Conservation (phyloP, 148 eudicot species). For the Amaranthus palmeri region DNA sequence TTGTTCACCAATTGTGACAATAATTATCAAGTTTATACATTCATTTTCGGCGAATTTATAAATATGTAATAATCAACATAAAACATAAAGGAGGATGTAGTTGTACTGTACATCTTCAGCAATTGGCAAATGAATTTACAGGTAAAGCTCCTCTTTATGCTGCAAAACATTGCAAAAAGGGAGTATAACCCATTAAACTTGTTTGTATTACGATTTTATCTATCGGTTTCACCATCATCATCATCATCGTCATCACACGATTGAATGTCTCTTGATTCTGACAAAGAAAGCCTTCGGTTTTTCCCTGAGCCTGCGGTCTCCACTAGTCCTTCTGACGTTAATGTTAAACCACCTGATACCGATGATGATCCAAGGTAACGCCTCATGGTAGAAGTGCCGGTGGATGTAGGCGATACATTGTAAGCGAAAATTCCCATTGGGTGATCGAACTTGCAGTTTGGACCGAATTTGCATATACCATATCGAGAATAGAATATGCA, state of each 20-base stretch:
- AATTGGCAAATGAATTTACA: conserved; percentile 67
- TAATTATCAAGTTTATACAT: conserved; percentile 54
- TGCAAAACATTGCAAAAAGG: conserved; percentile 37
- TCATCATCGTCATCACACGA: conserved; percentile 54
- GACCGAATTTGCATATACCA: conserved; percentile 96
- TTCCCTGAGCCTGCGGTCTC: conserved; percentile 36
- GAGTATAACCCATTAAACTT: conserved; percentile 22
- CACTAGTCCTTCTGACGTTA: conserved; percentile 45
- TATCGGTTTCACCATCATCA: conserved; percentile 50
- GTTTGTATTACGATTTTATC: conserved; percentile 24
- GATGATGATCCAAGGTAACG: conserved; percentile 69
- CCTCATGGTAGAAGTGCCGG: conserved; percentile 46
- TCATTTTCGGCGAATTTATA: conserved; percentile 32
- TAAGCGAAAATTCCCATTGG: conserved; percentile 72
- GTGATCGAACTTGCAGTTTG: conserved; percentile 91
- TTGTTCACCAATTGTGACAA: conserved; percentile 51
- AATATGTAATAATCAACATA: conserved; percentile 14
- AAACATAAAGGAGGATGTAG: conserved; percentile 24
- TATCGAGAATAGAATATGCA: conserved; percentile 91
- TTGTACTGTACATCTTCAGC: conserved; percentile 72
- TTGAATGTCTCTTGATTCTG: conserved; percentile 62
- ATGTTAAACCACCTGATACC: conserved; percentile 34
- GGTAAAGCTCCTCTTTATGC: conserved; percentile 33
- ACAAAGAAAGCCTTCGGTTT: conserved; percentile 50
- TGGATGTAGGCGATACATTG: conserved; percentile 48